These are phyloP conservation scores for Gilbertella persicaria DNA, from an alignment of 371 early-diverging fungal genomes.

Conservation along the genomic window DNA sequence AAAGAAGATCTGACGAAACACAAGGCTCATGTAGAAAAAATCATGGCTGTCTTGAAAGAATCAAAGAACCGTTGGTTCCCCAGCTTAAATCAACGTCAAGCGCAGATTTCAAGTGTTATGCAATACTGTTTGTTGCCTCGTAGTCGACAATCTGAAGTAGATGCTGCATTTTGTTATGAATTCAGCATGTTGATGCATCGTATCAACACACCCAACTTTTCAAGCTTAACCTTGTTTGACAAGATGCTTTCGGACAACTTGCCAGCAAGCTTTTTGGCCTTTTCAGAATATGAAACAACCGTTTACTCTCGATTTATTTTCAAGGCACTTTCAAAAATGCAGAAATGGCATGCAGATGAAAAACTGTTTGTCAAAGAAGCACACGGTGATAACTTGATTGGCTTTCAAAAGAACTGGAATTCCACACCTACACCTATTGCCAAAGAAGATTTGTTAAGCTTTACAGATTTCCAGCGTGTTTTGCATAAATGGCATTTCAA, in stretches of 20 bases:
- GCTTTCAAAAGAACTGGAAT: conserved; percentile 75
- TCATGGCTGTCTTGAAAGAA: conserved; percentile 50
- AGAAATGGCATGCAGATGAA: conserved; percentile 61
- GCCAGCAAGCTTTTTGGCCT: conserved; percentile 54
- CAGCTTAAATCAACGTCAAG: conserved; percentile 51
- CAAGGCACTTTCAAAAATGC: conserved; percentile 59
- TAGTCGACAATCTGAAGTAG: conserved; percentile 71
- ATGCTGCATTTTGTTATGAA: conserved; percentile 85
- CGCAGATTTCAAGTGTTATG: conserved; percentile 57
- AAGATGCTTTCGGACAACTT: conserved; percentile 54
- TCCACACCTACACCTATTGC: conserved; percentile 36
- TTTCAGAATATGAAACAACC: conserved; percentile 79
- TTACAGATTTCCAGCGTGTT: conserved; percentile 70
- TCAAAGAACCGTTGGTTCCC: conserved; percentile 80
- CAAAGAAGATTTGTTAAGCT: conserved; percentile 58
- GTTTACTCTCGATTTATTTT: conserved; percentile 71
- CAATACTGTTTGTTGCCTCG: conserved; percentile 84
- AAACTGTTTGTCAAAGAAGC: conserved; percentile 59
- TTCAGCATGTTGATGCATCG: conserved; percentile 80
- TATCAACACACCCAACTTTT: conserved; percentile 75
- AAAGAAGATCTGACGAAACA: conserved; percentile 47
- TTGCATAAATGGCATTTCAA: conserved; percentile 81
- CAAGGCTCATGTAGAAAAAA: conserved; percentile 47
- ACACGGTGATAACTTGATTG: conserved; percentile 65
- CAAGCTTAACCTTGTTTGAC: conserved; percentile 80